phyloP scores from a whole-genome alignment of 805 yeast species.

The Kazachstania viticola region DNA sequence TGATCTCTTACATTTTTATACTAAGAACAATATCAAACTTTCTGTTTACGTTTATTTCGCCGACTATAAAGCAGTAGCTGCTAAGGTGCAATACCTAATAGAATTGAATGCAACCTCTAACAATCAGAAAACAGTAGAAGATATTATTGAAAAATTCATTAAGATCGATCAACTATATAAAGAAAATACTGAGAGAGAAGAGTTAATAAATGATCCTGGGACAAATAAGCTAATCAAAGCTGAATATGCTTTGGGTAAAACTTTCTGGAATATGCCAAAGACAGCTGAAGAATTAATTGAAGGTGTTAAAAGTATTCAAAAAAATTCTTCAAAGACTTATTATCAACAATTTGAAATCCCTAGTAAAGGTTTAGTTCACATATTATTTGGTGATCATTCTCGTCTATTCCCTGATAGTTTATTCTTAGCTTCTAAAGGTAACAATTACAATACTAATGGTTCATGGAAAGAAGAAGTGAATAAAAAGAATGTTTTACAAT shows the following conservation, averaged over 20 bases:
- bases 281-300: constrained; percentile 3
- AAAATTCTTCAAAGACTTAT: constrained; percentile 28
- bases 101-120: constrained; percentile 32
- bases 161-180: constrained; percentile 13
- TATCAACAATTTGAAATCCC: constrained; percentile 41
- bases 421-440: constrained; percentile 14
- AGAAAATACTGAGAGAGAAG: constrained; percentile 5
- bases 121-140: constrained; percentile 17
- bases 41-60: constrained; percentile 42
- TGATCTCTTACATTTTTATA: constrained; percentile 6
- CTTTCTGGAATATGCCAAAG: constrained; percentile 7
- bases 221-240: constrained; percentile 3
- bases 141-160: constrained; percentile 20
- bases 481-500: constrained; percentile 4
- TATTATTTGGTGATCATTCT: constrained; percentile 71
- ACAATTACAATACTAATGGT: constrained; percentile 26
- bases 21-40: constrained; percentile 25
- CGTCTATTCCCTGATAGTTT: constrained; percentile 27
- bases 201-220: constrained; percentile 2
- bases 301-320: constrained; percentile 13
- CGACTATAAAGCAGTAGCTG: constrained; percentile 42
- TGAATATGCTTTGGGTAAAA: constrained; percentile 4
- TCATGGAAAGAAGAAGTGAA: constrained; percentile 11
- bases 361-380: constrained; percentile 71
- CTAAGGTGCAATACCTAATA: constrained; percentile 47